These are phyloP conservation scores for Fusarium piperis DNA, from an alignment of 2,329 filamentous ascomycete species.

Conservation along the genomic window DNA sequence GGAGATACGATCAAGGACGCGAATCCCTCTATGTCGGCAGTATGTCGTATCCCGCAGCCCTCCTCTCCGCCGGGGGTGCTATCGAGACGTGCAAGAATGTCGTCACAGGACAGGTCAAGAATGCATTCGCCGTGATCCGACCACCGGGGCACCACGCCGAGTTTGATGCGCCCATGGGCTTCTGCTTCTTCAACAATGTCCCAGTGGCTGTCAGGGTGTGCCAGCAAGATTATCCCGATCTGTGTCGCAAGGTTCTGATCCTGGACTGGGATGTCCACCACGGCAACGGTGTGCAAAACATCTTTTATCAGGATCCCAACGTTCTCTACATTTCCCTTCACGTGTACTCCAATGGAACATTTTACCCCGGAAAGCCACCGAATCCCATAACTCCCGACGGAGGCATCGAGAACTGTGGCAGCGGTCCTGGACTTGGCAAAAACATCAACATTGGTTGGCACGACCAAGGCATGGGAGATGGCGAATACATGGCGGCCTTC, in stretches of 20 bases:
- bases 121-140: slow-evolving; percentile 93
- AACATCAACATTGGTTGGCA: slow-evolving; percentile 76
- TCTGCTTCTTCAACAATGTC: slow-evolving; percentile 98
- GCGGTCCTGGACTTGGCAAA: slow-evolving; percentile 64
- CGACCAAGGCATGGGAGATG: slow-evolving; percentile 87
- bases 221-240: slow-evolving; percentile 80
- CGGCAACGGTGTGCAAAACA: slow-evolving; percentile 94
- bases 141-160: slow-evolving; percentile 97
- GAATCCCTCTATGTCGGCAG: slow-evolving; percentile 87
- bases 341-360: slow-evolving; percentile 82
- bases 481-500: slow-evolving; percentile 96
- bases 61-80: slow-evolving; percentile 88
- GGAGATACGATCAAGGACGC: slow-evolving; percentile 67
- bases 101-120: slow-evolving; percentile 83
- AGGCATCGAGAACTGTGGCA: slow-evolving; percentile 68
- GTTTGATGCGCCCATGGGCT: slow-evolving; percentile 85
- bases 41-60: slow-evolving; percentile 81
- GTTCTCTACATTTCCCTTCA: slow-evolving; percentile 96
- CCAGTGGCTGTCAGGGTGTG: slow-evolving; percentile 91
- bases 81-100: slow-evolving; percentile 98
- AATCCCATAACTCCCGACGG: slow-evolving; percentile 68
- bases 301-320: slow-evolving; percentile 94
- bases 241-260: slow-evolving; percentile 89
- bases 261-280: slow-evolving; percentile 89
- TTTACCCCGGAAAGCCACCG: slow-evolving; percentile 80